Conservation (phyloP, 352 stramenopile genomes). For the Phytopythium helicoides region DNA sequence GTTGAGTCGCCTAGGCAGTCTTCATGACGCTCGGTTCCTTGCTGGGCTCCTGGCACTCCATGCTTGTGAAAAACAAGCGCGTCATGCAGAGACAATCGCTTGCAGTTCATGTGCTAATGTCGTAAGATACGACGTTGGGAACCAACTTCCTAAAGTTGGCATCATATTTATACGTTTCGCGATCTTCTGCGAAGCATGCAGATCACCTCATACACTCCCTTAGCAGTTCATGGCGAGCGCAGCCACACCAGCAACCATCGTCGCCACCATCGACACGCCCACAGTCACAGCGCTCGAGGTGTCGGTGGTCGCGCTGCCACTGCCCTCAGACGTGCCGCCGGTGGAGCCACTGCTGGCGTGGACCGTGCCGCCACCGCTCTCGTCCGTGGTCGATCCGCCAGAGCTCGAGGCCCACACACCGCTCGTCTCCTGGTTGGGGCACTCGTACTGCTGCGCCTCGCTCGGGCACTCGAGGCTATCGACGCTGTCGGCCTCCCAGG, state of each 20-base stretch:
- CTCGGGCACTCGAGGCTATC: constrained; percentile 26
- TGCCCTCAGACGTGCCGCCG: neutral
- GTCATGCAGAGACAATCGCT: no score
- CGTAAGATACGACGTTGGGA: no score
- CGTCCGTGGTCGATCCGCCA: constrained; percentile 4
- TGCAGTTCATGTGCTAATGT: no score
- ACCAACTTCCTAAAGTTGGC: no score
- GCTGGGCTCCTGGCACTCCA: no score
- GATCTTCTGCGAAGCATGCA: neutral
- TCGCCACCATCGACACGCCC: neutral
- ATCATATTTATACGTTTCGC: neutral
- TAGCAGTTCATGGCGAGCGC: neutral
- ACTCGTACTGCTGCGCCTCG: constrained; percentile 25
- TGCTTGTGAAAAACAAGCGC: no score
- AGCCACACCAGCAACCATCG: constrained; percentile 2
- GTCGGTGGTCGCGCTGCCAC: constrained; percentile 4
- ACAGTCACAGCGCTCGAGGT: constrained; percentile 8
- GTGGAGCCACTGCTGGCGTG: constrained; percentile 7
- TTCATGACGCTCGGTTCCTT: no score
- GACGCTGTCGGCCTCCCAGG: constrained; percentile 38
- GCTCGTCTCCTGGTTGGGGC: constrained; percentile 34
- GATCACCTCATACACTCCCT: constrained; percentile 3
- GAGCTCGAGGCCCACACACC: constrained; percentile 33
- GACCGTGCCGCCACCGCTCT: neutral
- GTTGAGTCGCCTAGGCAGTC: no score